Conservation (phyloP, 345 rosid species). For the Sisymbrium altissimum region DNA sequence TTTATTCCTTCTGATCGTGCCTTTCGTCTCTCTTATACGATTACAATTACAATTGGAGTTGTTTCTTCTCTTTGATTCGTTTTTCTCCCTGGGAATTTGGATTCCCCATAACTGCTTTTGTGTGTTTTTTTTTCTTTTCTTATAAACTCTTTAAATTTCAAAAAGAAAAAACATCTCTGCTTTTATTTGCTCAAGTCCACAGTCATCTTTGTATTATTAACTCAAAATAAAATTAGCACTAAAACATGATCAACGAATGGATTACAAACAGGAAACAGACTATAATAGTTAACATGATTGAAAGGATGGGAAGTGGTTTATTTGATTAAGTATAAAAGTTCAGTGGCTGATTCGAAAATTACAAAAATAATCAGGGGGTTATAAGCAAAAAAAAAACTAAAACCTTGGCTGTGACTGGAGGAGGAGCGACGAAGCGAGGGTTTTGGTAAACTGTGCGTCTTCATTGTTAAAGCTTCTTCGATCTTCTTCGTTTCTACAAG, state of each 20-base stretch:
- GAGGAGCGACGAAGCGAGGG: neutral
- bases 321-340: neutral
- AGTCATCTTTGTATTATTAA: neutral
- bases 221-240: neutral
- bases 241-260: neutral
- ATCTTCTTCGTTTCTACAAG: neutral
- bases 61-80: neutral
- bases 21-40: neutral
- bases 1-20: neutral
- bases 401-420: neutral
- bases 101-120: constrained; percentile 11
- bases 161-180: neutral
- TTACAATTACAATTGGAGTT: constrained; percentile 8
- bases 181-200: neutral
- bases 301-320: too few species aligned
- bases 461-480: neutral
- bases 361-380: neutral
- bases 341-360: neutral
- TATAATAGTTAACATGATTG: too few species aligned
- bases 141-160: neutral
- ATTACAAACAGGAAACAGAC: too few species aligned
- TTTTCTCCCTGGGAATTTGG: constrained; percentile 10
- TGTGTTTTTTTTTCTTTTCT: constrained; percentile 1
- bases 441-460: neutral
- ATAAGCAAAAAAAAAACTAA: neutral